phyloP scores from a whole-genome alignment of 352 stramenopile genomes.

The Hyaloperonospora arabidopsidis region DNA sequence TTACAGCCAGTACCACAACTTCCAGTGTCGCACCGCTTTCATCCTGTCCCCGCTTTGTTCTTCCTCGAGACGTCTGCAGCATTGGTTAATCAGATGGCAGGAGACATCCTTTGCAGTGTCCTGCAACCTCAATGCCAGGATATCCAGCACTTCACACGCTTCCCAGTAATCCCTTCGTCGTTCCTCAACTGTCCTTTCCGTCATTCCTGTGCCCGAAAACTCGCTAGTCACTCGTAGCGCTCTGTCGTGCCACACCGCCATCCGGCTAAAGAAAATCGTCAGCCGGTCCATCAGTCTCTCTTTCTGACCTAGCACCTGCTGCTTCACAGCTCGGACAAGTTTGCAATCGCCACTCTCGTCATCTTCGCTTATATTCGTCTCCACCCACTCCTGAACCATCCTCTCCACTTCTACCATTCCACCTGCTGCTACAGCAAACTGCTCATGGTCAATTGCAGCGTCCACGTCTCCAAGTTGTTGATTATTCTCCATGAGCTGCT shows the following conservation, averaged over 20 bases:
- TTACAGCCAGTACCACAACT: conserved; percentile 14
- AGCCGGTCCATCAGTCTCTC: conserved; percentile 43
- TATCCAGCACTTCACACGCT: conserved; percentile 42
- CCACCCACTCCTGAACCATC: conserved; percentile 25
- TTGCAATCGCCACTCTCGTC: conserved; percentile 14
- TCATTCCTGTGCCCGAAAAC: conserved; percentile 2
- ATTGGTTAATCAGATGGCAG: conserved; percentile 42
- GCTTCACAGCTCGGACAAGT: conserved; percentile 34
- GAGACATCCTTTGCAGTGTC: conserved; percentile 48
- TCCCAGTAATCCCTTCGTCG: conserved; percentile 43
- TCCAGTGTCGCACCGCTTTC: conserved; percentile 18
- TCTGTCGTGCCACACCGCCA: conserved; percentile 35
- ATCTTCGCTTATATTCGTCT: conserved; percentile 9
- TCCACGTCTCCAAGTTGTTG: conserved; percentile 43
- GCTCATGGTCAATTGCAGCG: conserved; percentile 32
- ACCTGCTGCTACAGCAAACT: conserved; percentile 43
- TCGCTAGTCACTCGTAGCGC: conserved; percentile 26
- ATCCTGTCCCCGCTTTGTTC: conserved; percentile 23
- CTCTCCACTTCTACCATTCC: conserved; percentile 30
- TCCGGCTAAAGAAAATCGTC: conserved; percentile 36
- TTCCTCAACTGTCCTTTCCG: conserved; percentile 9
- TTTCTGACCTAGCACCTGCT: conserved; percentile 50
- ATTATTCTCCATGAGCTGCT: conserved; percentile 63
- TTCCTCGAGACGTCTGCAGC: conserved; percentile 20
- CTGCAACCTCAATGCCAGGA: conserved; percentile 36